Evolutionary conservation across 495 filamentous ascomycete species (phyloP), one percentile per base, ranked within the genome.

Genomic region (Annulohypoxylon maeteangense): DNA sequence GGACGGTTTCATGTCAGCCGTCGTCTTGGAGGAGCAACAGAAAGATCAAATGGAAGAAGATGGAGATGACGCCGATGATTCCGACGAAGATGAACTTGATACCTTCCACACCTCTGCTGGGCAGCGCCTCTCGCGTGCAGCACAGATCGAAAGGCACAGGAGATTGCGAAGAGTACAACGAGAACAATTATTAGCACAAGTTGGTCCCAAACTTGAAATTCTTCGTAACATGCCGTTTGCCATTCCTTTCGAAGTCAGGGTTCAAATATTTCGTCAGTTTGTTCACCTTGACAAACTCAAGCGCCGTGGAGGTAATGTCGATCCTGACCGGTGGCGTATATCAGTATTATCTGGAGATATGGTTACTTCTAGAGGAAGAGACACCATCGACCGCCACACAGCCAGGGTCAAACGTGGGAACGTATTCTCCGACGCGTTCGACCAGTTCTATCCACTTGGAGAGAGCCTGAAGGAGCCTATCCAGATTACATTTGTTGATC

Each of bases 171-270:
- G 88, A 73, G 86, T 84, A 20, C 87, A 88, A 12, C 83, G 90
- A 6, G 85, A 89, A 53, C 88, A 90, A 65, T 84, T 91, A 47
- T 81, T 95, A 12, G 91, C 93, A 22, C 83, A 89, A 22, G 89
- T 96, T 34, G 91, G 91, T 1, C 94, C 96, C 1, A 87, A 93
- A 65, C 83, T 97, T 7, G 94, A 98, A 79, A 92, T 99, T 12
- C 80, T 99, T 31, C 90, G 93, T 50, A 94, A 98, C 74, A 95
- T 99, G 91, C 96, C 95, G 0, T 99, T 98, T 74, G 92, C 95
- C 71, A 96, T 98, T 58, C 95, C 95, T 0, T 99, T 99, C 65
- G 84, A 90, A 7, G 96, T 93, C 2, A 86, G 95, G 38, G 95
- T 99, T 7, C 90, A 96, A 73, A 95, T 98, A 27, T 99, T 98